Evolutionary conservation across 2,329 filamentous ascomycete genomes (phyloP).

Genomic region (Sarocladium kiliense): DNA sequence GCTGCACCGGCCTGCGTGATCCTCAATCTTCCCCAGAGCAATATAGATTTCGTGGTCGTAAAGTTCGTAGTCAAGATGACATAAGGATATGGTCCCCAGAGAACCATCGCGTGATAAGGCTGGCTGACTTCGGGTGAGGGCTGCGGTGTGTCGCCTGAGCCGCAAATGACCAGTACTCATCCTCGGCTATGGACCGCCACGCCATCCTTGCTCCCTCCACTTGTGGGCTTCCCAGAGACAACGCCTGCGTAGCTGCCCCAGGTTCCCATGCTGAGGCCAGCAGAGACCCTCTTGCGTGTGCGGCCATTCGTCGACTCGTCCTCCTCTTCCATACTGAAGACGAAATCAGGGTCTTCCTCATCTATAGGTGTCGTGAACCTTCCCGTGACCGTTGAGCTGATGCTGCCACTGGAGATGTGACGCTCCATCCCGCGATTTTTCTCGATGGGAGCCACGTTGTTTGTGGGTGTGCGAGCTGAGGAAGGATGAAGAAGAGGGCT

Average conservation of each 20-base stretch:
- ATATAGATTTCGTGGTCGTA: too few relatives aligned
- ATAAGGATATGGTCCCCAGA: too few relatives aligned
- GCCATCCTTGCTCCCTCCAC: constrained; percentile 22
- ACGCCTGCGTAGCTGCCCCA: constrained; percentile 38
- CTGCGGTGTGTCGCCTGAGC: background rate
- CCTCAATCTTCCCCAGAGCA: too few relatives aligned
- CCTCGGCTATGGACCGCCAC: constrained; percentile 26
- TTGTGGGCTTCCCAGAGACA: constrained; percentile 23
- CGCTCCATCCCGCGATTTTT: constrained; percentile 45
- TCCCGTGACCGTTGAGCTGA: constrained; percentile 48
- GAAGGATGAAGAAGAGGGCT: constrained; percentile 49
- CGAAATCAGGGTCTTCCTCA: constrained; percentile 53
- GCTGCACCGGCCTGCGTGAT: too few relatives aligned
- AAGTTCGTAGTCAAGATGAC: too few relatives aligned
- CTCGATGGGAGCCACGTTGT: constrained; percentile 31
- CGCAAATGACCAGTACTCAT: constrained; percentile 13
- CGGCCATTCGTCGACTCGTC: constrained; percentile 41
- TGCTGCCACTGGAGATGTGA: constrained; percentile 55
- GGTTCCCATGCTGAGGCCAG: constrained; percentile 32
- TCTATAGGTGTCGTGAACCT: constrained; percentile 61
- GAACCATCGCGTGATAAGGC: too few relatives aligned
- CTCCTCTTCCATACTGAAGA: constrained; percentile 62
- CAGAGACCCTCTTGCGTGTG: constrained; percentile 44
- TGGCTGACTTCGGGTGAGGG: too few relatives aligned
- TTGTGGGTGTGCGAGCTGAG: constrained; percentile 36